Evolutionary conservation across 2,329 filamentous ascomycete species (phyloP).

Genomic region (Raffaelea arxii): DNA sequence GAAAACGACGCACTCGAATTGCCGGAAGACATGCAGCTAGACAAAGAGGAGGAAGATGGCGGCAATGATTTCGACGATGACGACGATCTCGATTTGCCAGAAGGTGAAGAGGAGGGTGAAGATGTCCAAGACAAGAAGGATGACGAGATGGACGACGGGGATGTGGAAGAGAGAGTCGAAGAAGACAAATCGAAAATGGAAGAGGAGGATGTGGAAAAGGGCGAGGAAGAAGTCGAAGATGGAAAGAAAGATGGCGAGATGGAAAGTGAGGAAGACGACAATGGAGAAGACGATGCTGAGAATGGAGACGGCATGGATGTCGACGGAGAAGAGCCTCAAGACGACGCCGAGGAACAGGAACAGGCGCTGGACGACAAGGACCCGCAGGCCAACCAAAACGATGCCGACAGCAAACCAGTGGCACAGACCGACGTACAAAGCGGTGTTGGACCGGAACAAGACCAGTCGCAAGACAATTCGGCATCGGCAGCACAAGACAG

Average conservation of each 20-base stretch:
- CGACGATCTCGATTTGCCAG: conserved; percentile 38
- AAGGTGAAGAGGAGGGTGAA: conserved; percentile 70
- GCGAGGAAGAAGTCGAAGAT: conserved; percentile 38
- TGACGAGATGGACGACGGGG: conserved; percentile 57
- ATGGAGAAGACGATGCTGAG: conserved; percentile 24
- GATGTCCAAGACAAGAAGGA: conserved; percentile 82
- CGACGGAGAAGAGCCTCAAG: conserved; percentile 36
- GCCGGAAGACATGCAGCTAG: conserved; percentile 81
- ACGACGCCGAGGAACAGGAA: conserved; percentile 39
- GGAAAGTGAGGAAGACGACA: conserved; percentile 34
- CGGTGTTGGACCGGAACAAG: conserved; percentile 53
- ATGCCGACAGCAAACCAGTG: too few relatives aligned
- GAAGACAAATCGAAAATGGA: conserved; percentile 37
- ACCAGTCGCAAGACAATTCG: conserved; percentile 35
- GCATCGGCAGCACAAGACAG: conserved; percentile 40
- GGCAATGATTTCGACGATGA: conserved; percentile 41
- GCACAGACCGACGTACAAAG: conserved; percentile 55
- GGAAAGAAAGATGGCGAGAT: conserved; percentile 24
- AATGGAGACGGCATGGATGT: conserved; percentile 40
- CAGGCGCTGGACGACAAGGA: conserved; percentile 26
- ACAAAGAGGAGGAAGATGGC: conserved; percentile 62
- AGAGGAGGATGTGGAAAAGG: conserved; percentile 23
- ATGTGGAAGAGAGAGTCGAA: conserved; percentile 26
- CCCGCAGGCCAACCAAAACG: conserved; percentile 41
- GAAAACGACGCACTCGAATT: conserved; percentile 76